Base-by-base conservation (phyloP, 2,329 filamentous ascomycete species). In the Hypocrella siamensis region DNA sequence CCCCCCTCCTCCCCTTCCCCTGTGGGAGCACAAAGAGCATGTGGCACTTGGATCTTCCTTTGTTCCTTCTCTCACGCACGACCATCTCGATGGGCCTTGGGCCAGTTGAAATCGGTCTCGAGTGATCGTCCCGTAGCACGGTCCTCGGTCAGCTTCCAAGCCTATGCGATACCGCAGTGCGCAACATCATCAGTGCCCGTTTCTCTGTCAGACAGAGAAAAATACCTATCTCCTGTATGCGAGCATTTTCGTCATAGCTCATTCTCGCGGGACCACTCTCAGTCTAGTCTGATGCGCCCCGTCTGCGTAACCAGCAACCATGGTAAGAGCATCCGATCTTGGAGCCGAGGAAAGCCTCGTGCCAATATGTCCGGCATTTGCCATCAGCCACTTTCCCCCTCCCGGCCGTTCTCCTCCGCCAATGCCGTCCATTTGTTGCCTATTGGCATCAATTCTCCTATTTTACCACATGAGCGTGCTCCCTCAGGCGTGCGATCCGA, bases 321-420 rank as follows among this genome's bases (percentile, higher is more conserved):
- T 66, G 62, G 62, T 66, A n/a, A n/a, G n/a, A 63, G 65, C 62
- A 49, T 42, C 42, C 48, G 48, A 48, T 46, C 49, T 43, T 45
- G 53, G 18, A 18, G 25, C 28, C 19, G n/a, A 26, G 21, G 43
- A 45, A 49, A 46, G 50, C 44, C 47, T 47, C 43, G 46, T 53
- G 58, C 58, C 50, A 56, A 49, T 49, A 47, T 60, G 56, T 58
- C 61, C 57, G 49, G 47, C 46, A 52, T 60, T 57, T 58, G 56
- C 60, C 51, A 57, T 50, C 46, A 46, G 48, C 48, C 42, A 42
- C 43, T 42, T 45, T 49, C 42, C 46, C 43, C 44, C 38, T 47
- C 43, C n/a, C n/a, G n/a, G n/a, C n/a, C n/a, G n/a, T n/a, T n/a
- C n/a, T n/a, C n/a, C n/a, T n/a, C n/a, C n/a, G n/a, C n/a, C n/a